These are phyloP conservation scores for Pseudogymnoascus sp. DNA, from an alignment of 2,329 filamentous ascomycete species.

Conservation along the genomic window DNA sequence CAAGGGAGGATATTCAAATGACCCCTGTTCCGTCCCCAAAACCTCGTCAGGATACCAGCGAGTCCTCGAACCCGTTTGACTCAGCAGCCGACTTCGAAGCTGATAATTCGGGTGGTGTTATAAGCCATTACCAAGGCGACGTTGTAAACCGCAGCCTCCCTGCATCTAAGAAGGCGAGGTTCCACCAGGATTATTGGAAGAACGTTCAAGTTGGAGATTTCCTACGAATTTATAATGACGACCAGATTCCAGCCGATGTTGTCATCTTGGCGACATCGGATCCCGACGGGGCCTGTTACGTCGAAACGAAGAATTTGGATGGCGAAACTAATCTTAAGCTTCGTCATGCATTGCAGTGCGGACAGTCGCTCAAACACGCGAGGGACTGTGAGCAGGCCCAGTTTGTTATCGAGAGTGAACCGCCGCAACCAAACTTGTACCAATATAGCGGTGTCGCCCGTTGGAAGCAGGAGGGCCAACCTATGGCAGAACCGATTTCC, in stretches of 20 bases:
- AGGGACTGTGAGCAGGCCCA: slow-evolving; percentile 84
- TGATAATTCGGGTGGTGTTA: slow-evolving; percentile 35
- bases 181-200: slow-evolving; percentile 94
- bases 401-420: slow-evolving; percentile 83
- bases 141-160: slow-evolving; percentile 65
- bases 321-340: slow-evolving; percentile 98
- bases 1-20: slow-evolving; percentile 78
- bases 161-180: slow-evolving; percentile 63
- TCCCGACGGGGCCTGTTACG: slow-evolving; percentile 86
- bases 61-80: slow-evolving; percentile 27
- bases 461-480: slow-evolving; percentile 68
- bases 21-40: slow-evolving; percentile 82
- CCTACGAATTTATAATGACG: slow-evolving; percentile 90
- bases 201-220: slow-evolving; percentile 92
- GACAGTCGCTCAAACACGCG: slow-evolving; percentile 74
- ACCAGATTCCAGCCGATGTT: slow-evolving; percentile 88
- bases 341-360: slow-evolving; percentile 79
- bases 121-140: slow-evolving; percentile 48
- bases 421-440: slow-evolving; percentile 88
- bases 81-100: slow-evolving; percentile 21
- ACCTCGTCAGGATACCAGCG: slow-evolving; percentile 35
- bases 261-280: slow-evolving; percentile 91
- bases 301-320: slow-evolving; percentile 97
- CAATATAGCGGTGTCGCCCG: slow-evolving; percentile 84
- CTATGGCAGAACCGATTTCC: slow-evolving; percentile 85